Conservation (phyloP, 495 filamentous ascomycete genomes). For the Penicillium verhagenii region DNA sequence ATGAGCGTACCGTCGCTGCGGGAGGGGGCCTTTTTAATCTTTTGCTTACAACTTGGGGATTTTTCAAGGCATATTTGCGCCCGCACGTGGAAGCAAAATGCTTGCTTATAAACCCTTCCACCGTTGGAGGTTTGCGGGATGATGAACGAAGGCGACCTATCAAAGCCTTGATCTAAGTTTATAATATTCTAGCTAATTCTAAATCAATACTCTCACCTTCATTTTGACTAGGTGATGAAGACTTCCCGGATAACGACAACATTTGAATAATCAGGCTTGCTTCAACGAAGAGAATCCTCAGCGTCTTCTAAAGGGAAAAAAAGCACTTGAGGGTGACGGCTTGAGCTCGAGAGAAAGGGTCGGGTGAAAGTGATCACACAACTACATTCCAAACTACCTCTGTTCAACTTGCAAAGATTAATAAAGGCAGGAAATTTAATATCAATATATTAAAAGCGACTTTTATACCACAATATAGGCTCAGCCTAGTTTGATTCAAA, state of each 20-base stretch:
- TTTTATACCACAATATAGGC: neutral
- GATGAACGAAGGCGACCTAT: slow-evolving; percentile 16
- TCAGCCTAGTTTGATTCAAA: neutral
- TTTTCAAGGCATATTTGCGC: slow-evolving; percentile 3
- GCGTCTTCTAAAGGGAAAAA: no score
- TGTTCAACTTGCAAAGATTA: no score
- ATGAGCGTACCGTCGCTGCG: slow-evolving; percentile 19
- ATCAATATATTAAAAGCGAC: neutral
- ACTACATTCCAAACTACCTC: no score
- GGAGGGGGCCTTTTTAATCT: slow-evolving; percentile 18
- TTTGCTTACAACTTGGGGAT: slow-evolving; percentile 15
- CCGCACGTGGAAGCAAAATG: slow-evolving; percentile 18
- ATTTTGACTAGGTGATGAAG: no score
- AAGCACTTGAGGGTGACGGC: no score
- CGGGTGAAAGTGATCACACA: no score
- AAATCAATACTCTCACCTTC: no score
- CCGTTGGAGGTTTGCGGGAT: slow-evolving; percentile 26
- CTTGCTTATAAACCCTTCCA: slow-evolving; percentile 26
- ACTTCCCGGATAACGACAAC: no score
- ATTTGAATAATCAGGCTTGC: no score
- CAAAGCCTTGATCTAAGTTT: neutral
- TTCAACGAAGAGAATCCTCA: no score
- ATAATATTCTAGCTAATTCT: neutral
- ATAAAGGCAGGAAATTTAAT: no score
- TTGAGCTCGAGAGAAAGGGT: no score